Conservation (phyloP, 768 basidiomycete genomes). For the Suillus bovinus region DNA sequence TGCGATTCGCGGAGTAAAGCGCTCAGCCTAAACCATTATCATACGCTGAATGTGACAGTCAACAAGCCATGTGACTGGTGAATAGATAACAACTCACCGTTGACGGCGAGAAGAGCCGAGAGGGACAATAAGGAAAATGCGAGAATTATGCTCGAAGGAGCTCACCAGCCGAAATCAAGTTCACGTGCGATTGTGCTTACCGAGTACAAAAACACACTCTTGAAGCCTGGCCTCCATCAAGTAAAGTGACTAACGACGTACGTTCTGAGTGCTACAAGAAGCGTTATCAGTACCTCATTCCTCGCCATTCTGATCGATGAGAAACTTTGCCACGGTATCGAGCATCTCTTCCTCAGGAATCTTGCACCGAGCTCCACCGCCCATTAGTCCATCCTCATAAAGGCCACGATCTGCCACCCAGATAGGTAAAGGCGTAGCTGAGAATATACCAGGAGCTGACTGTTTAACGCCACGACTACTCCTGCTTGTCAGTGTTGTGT, state of each 20-base stretch:
- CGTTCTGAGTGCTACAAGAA: neutral
- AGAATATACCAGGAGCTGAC: conserved; percentile 14
- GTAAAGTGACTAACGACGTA: neutral
- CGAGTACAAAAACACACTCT: neutral
- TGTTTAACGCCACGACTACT: conserved; percentile 43
- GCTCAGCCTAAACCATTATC: neutral
- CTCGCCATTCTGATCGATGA: conserved; percentile 29
- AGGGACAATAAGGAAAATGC: neutral
- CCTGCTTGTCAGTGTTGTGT: conserved; percentile 58
- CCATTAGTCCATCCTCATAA: neutral
- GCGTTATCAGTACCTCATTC: neutral
- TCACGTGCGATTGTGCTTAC: neutral
- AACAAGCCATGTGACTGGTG: neutral
- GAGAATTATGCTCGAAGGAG: neutral
- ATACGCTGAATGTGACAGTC: neutral
- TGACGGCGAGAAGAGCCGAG: neutral
- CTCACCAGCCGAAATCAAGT: neutral
- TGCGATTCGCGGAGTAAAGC: neutral
- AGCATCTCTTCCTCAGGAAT: conserved; percentile 36
- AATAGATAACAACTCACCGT: neutral
- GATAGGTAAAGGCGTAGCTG: conserved; percentile 22
- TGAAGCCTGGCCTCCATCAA: neutral
- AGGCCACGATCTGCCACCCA: conserved; percentile 33
- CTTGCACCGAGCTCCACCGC: conserved; percentile 34
- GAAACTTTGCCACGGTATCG: conserved; percentile 38